phyloP scores from a whole-genome alignment of 305 asterid species.

The Fraxinus floribunda region DNA sequence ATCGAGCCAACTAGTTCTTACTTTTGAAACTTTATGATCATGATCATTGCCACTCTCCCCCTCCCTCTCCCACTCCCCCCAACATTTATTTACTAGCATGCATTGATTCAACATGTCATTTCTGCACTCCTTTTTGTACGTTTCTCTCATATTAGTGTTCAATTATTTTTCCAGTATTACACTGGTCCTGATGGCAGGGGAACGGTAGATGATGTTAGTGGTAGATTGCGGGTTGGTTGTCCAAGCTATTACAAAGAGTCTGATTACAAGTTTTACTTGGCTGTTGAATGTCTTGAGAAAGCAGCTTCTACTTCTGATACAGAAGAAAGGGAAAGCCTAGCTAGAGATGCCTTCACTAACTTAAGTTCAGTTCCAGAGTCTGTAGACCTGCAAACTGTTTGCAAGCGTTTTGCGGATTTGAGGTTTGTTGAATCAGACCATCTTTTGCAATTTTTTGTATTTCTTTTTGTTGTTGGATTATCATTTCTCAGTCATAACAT shows the following conservation, averaged over 20 bases:
- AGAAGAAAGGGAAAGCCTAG: slow-evolving; percentile 75
- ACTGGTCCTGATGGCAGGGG: slow-evolving; percentile 99
- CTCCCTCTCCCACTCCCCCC: neutral
- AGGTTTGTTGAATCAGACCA: slow-evolving; percentile 51
- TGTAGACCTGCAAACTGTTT: slow-evolving; percentile 84
- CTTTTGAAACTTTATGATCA: neutral
- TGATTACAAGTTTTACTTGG: slow-evolving; percentile 89
- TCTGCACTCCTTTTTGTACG: slow-evolving; percentile 8
- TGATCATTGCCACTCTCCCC: neutral
- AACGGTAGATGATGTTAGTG: slow-evolving; percentile 92
- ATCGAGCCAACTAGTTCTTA: neutral
- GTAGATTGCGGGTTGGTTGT: slow-evolving; percentile 83
- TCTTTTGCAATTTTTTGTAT: slow-evolving; percentile 16
- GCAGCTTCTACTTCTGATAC: slow-evolving; percentile 71
- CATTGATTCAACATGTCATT: slow-evolving; percentile 23
- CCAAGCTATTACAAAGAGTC: slow-evolving; percentile 93
- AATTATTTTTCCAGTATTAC: slow-evolving; percentile 68
- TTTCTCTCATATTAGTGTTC: slow-evolving; percentile 28
- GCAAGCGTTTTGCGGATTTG: slow-evolving; percentile 94
- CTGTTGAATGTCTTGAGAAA: slow-evolving; percentile 95
- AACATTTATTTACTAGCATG: neutral
- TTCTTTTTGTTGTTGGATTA: slow-evolving; percentile 13
- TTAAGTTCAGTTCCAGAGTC: slow-evolving; percentile 85
- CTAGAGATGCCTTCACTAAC: slow-evolving; percentile 88
- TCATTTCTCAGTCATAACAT: slow-evolving; percentile 31